These are phyloP conservation scores for Penicillium sp. DNA, from an alignment of 2,329 filamentous ascomycete genomes.

Conservation along the genomic window DNA sequence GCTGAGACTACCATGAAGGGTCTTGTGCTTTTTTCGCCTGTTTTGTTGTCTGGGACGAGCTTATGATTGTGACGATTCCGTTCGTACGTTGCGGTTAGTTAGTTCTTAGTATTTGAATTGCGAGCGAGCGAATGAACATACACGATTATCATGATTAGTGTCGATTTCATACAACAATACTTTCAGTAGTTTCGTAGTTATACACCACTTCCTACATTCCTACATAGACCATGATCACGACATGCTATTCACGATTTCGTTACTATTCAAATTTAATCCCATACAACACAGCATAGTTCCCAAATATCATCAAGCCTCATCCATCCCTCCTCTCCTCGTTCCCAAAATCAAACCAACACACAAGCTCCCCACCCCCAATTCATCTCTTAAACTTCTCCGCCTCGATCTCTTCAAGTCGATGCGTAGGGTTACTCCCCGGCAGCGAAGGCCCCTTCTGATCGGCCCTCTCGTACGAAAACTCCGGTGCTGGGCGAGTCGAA, in stretches of 20 bases:
- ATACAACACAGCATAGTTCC: neutral
- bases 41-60: conserved; percentile 14
- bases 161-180: too few species aligned
- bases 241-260: conserved; percentile 7
- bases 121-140: conserved; percentile 21
- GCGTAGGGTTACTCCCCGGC: conserved; percentile 49
- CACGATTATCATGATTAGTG: conserved; percentile 2
- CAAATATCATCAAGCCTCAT: neutral
- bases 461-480: conserved; percentile 34
- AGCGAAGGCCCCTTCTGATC: conserved; percentile 36
- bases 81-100: conserved; percentile 13
- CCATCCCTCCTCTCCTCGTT: neutral
- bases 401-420: conserved; percentile 47
- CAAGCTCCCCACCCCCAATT: neutral
- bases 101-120: conserved; percentile 15
- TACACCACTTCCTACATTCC: neutral
- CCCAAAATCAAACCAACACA: neutral
- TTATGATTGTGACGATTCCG: conserved; percentile 25
- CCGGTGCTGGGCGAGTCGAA: conserved; percentile 15
- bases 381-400: conserved; percentile 40
- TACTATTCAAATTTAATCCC: neutral
- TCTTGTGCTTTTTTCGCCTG: neutral
- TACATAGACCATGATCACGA: neutral
- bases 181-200: neutral
- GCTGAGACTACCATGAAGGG: neutral